phyloP scores from a whole-genome alignment of 2,329 filamentous ascomycete genomes.

The Juglanconis juglandina region DNA sequence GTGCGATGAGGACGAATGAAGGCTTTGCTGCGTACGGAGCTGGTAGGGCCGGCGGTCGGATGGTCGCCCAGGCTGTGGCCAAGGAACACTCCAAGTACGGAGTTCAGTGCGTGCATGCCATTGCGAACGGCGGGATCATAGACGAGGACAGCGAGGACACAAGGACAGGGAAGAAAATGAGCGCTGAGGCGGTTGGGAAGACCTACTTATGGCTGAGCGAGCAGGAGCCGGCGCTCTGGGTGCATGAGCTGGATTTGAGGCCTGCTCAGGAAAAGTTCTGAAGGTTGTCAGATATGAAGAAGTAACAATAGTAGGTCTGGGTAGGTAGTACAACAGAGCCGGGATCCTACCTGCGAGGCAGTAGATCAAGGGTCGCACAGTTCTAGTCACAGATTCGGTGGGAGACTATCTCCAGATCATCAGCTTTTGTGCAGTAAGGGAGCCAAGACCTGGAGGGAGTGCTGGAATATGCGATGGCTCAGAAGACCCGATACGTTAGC shows the following conservation, averaged over 20 bases:
- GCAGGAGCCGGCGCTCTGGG: slow-evolving; percentile 12
- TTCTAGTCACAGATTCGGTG: too few relatives aligned
- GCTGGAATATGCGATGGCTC: too few relatives aligned
- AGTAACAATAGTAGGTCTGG: too few relatives aligned
- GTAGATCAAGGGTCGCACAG: too few relatives aligned
- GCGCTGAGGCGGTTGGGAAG: slow-evolving; percentile 54
- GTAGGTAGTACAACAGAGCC: too few relatives aligned
- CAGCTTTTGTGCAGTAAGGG: too few relatives aligned
- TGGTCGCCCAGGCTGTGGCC: slow-evolving; percentile 53
- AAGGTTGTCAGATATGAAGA: background rate
- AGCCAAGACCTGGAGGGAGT: too few relatives aligned
- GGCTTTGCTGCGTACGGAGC: slow-evolving; percentile 55
- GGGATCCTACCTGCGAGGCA: too few relatives aligned
- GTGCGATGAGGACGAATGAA: slow-evolving; percentile 50
- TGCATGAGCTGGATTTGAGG: slow-evolving; percentile 15
- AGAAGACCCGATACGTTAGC: too few relatives aligned
- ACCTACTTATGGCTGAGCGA: slow-evolving; percentile 45
- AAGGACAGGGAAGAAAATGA: slow-evolving; percentile 51
- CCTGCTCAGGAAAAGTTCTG: slow-evolving; percentile 13
- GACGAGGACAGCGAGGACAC: slow-evolving; percentile 48
- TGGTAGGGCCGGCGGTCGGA: slow-evolving; percentile 47
- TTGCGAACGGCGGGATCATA: slow-evolving; percentile 52
- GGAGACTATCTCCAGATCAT: too few relatives aligned
- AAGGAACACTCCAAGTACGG: slow-evolving; percentile 55
- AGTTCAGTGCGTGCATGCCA: slow-evolving; percentile 56